Evolutionary conservation across 2,329 filamentous ascomycete species (phyloP).

Genomic region (Exophiala calicioides): DNA sequence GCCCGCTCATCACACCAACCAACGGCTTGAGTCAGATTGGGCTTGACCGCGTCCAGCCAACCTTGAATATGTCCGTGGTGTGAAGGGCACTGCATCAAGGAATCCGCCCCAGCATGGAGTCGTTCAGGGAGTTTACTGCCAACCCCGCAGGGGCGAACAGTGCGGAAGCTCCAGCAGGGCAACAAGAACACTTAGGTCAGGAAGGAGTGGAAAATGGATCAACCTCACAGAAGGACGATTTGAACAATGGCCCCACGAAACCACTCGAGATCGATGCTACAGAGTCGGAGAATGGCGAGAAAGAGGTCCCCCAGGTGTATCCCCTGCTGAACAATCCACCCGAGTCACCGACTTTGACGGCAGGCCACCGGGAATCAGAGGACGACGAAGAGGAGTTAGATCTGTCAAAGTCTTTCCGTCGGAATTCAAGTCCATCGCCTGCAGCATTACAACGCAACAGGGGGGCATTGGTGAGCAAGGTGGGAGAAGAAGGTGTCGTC

Average conservation of each 20-base stretch:
- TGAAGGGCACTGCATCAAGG: too few relatives aligned
- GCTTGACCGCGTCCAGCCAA: too few relatives aligned
- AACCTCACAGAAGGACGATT: neutral
- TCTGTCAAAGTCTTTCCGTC: constrained; percentile 47
- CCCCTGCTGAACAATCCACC: constrained; percentile 35
- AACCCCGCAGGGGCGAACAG: constrained; percentile 8
- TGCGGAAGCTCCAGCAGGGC: constrained; percentile 36
- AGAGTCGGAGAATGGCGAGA: constrained; percentile 14
- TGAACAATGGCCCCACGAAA: constrained; percentile 1
- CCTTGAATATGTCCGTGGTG: too few relatives aligned
- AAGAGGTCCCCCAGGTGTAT: constrained; percentile 19
- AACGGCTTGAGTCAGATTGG: too few relatives aligned
- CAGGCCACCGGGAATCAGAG: constrained; percentile 38
- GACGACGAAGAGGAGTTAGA: constrained; percentile 48
- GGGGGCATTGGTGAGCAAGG: constrained; percentile 38
- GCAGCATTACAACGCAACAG: constrained; percentile 42
- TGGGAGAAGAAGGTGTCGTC: constrained; percentile 48
- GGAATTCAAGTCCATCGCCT: constrained; percentile 40
- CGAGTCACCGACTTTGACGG: constrained; percentile 34
- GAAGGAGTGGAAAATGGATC: constrained; percentile 4
- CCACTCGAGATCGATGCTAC: constrained; percentile 13
- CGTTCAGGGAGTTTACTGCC: constrained; percentile 23
- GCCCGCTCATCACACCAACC: too few relatives aligned
- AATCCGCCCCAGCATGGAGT: too few relatives aligned
- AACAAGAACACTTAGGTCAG: constrained; percentile 7